Evolutionary conservation across 2,329 filamentous ascomycete genomes (phyloP).

Genomic region (Cladosporium sp.): DNA sequence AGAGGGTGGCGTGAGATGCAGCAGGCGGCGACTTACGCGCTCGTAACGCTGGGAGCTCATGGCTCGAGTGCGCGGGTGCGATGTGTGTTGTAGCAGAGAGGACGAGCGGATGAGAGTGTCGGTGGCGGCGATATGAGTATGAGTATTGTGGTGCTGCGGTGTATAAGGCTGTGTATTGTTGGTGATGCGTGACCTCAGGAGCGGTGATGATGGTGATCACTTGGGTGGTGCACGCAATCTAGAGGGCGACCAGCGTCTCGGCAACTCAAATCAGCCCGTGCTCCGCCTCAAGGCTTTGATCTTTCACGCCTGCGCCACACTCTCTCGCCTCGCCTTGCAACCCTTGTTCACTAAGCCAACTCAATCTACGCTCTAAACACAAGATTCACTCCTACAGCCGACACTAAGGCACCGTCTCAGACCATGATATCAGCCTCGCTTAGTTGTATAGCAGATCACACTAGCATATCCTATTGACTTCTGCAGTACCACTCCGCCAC

Average conservation of each 20-base stretch:
- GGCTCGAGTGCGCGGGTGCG: not conserved
- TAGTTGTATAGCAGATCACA: not conserved
- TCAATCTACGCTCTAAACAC: conserved; percentile 1
- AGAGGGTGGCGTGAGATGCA: conserved; percentile 17
- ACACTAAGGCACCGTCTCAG: not conserved
- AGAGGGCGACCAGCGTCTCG: not conserved
- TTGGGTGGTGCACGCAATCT: not conserved
- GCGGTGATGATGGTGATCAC: conserved; percentile 5
- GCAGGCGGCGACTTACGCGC: conserved; percentile 29
- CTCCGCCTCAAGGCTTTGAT: not conserved
- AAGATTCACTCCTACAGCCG: not conserved
- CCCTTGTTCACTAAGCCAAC: conserved; percentile 5
- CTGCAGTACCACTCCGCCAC: not conserved
- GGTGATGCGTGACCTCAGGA: not conserved
- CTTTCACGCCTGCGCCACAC: conserved; percentile 2
- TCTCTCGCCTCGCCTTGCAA: not conserved
- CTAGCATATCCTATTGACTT: not conserved
- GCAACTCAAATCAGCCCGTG: conserved; percentile 1
- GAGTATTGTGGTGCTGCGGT: not conserved
- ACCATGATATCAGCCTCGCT: not conserved
- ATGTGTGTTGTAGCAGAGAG: not conserved
- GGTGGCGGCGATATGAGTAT: not conserved
- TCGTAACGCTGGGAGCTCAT: conserved; percentile 21
- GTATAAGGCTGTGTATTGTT: not conserved
- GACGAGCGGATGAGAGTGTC: not conserved